Conservation (phyloP, 129 eudicot species). For the Gnaphalium uliginosum region DNA sequence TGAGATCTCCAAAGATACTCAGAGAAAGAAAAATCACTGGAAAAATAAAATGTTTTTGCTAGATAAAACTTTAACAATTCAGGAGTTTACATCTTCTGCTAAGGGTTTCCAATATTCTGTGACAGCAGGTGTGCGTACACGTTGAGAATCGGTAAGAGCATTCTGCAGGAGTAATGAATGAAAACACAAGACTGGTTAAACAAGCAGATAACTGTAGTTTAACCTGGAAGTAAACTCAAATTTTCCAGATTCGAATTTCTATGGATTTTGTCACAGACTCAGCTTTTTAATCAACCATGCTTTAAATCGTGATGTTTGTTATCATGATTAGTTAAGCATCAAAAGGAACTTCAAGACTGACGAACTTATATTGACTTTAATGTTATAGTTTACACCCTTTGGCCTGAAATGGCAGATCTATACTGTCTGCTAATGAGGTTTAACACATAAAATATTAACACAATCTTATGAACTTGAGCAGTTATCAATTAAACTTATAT, state of each 20-base stretch:
- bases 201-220: neutral
- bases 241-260: neutral
- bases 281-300: neutral
- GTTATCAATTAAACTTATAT: neutral
- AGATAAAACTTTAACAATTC: neutral
- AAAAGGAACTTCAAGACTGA: neutral
- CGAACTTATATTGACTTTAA: neutral
- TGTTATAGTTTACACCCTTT: neutral
- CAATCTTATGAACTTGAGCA: neutral
- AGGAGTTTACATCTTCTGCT: conserved; percentile 80
- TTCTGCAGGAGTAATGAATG: conserved; percentile 50
- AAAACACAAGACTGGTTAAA: conserved; percentile 2
- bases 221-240: neutral
- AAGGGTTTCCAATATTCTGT: conserved; percentile 88
- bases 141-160: conserved; percentile 90
- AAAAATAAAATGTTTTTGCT: neutral
- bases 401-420: neutral
- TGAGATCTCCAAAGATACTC: neutral
- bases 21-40: neutral
- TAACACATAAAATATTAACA: neutral
- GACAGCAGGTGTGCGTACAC: conserved; percentile 76
- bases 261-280: neutral
- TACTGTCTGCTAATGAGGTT: neutral
- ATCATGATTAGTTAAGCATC: neutral
- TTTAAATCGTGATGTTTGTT: neutral